These are phyloP conservation scores for Carex scoparia DNA, from an alignment of 176 grass and related monocot genomes.

Conservation along the genomic window DNA sequence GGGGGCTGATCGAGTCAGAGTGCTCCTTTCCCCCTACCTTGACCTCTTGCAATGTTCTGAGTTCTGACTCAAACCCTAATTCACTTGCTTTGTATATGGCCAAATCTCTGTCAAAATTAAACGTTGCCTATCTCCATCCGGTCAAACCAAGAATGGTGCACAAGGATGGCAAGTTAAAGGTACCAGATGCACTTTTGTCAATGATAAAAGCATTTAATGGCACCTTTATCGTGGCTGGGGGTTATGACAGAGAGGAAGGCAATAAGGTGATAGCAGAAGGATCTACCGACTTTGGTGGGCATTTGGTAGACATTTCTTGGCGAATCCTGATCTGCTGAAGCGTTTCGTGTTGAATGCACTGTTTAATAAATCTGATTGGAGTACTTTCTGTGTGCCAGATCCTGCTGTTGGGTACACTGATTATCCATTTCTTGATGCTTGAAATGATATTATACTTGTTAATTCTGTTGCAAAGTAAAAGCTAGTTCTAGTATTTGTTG, in stretches of 20 bases:
- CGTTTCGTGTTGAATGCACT: conserved; percentile 22
- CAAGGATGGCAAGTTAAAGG: not conserved
- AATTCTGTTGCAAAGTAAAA: too few species aligned
- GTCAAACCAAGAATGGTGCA: conserved; percentile 16
- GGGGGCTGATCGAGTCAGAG: conserved; percentile 16
- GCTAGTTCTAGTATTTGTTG: too few species aligned
- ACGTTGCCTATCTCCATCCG: conserved; percentile 12
- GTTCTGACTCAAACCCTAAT: conserved; percentile 16
- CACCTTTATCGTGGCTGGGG: conserved; percentile 19
- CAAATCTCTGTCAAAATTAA: conserved; percentile 12
- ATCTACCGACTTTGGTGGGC: conserved; percentile 17
- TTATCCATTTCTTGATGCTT: conserved; percentile 22
- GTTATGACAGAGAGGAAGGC: conserved; percentile 27
- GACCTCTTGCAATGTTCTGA: not conserved
- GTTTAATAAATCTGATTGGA: conserved; percentile 9
- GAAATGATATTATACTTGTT: not conserved
- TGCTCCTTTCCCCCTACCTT: conserved; percentile 21
- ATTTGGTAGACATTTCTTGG: conserved; percentile 19
- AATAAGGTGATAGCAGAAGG: conserved; percentile 28
- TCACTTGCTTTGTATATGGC: conserved; percentile 16
- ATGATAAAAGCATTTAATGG: conserved; percentile 25
- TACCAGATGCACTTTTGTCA: conserved; percentile 19
- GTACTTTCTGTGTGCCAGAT: conserved; percentile 5
- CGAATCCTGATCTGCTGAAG: conserved; percentile 28
- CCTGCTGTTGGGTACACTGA: conserved; percentile 23